Percentiles rank a stretch among this genome's conserved stretches.
Evolutionary conservation across 2,329 filamentous ascomycete species (phyloP).

Genomic region (Cordyceps farinosa): DNA sequence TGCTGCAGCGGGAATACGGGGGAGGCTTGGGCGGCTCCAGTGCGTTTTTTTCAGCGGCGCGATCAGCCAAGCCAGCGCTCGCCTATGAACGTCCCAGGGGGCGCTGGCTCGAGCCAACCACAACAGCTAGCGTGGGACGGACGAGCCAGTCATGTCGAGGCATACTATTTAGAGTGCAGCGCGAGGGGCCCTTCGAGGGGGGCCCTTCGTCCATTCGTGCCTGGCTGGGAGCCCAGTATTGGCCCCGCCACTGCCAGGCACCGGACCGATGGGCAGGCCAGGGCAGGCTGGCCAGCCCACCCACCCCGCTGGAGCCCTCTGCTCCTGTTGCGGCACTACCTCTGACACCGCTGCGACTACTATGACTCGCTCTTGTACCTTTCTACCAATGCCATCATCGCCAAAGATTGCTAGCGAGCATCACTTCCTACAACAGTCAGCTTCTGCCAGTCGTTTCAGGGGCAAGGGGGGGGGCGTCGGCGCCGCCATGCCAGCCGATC

Average conservation of each 20-base stretch:
- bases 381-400: background rate
- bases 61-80: no score
- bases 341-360: background rate
- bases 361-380: background rate
- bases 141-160: no score
- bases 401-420: background rate
- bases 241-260: conserved; percentile 6
- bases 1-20: background rate
- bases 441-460: background rate
- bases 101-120: no score
- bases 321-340: background rate
- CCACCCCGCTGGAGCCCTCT: background rate
- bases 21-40: background rate
- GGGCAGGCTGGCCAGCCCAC: background rate
- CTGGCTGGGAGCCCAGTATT: background rate
- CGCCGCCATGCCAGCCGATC: conserved; percentile 4
- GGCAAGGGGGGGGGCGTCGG: background rate
- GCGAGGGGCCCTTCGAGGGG: background rate
- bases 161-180: background rate
- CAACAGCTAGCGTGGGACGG: no score
- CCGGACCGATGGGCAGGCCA: conserved; percentile 3
- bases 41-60: no score
- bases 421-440: background rate
- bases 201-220: background rate
- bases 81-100: no score